Percentiles rank a stretch among this genome's conserved stretches.
These are phyloP conservation scores for Ammopiptanthus mongolicus DNA, from an alignment of 306 rosid genomes.

Conservation along the genomic window DNA sequence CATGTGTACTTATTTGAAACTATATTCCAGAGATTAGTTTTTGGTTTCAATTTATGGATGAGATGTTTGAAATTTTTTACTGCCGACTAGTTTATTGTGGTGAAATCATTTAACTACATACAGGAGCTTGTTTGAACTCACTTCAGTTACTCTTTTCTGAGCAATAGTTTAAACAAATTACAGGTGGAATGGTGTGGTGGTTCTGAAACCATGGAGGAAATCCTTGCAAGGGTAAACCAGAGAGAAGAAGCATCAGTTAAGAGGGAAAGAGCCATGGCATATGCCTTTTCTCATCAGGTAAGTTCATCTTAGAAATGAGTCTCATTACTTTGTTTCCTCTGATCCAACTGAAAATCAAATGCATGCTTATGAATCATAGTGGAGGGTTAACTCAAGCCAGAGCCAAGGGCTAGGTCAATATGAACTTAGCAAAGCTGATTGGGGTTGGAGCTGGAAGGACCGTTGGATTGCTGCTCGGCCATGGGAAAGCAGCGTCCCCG, in stretches of 20 bases:
- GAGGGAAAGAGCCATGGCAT: too few species aligned
- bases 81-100: background rate
- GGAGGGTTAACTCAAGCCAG: constrained; percentile 75
- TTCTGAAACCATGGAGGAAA: too few species aligned
- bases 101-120: background rate
- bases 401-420: constrained; percentile 52
- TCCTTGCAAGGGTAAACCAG: too few species aligned
- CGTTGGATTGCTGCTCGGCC: constrained; percentile 85
- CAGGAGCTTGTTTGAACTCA: background rate
- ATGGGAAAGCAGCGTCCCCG: constrained; percentile 65
- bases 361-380: constrained; percentile 36
- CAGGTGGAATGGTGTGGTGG: too few species aligned
- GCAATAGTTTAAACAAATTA: too few species aligned
- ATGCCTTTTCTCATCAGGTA: too few species aligned
- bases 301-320: background rate
- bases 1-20: background rate
- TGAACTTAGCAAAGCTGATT: constrained; percentile 59
- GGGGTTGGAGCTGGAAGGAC: constrained; percentile 96
- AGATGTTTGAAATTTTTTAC: background rate
- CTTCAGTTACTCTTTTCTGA: background rate
- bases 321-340: background rate
- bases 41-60: background rate
- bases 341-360: background rate
- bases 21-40: background rate
- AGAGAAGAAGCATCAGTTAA: too few species aligned